Percentiles rank a stretch among this genome's conserved stretches.
Evolutionary conservation across 768 basidiomycete genomes (phyloP).

Genomic region (Leucosporidium yakuticum): DNA sequence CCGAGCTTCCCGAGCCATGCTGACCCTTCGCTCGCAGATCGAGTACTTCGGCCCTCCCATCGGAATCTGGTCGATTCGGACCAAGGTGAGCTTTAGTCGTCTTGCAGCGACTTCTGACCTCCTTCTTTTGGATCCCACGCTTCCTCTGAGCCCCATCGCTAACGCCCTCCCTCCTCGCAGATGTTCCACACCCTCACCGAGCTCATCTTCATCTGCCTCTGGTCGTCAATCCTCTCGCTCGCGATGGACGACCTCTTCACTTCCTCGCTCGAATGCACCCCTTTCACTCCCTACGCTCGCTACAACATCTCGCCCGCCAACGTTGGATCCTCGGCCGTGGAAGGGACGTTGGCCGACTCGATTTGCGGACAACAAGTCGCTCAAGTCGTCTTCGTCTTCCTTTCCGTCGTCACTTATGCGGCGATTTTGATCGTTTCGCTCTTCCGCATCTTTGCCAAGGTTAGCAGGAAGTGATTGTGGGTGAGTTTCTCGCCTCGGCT

Average conservation of each 20-base stretch:
- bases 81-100: slow-evolving; percentile 51
- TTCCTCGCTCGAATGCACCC: slow-evolving; percentile 69
- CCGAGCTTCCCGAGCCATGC: slow-evolving; percentile 31
- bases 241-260: slow-evolving; percentile 90
- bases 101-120: background rate
- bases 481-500: too few relatives aligned
- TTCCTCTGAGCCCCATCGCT: background rate
- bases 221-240: slow-evolving; percentile 82
- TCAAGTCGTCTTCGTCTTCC: slow-evolving; percentile 68
- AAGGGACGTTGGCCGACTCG: slow-evolving; percentile 44
- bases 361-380: slow-evolving; percentile 72
- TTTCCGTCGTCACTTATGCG: slow-evolving; percentile 53
- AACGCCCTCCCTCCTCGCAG: background rate
- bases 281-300: slow-evolving; percentile 43
- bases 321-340: slow-evolving; percentile 25
- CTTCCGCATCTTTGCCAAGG: too few relatives aligned
- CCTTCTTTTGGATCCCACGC: background rate
- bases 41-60: slow-evolving; percentile 89
- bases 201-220: slow-evolving; percentile 81
- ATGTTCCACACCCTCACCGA: slow-evolving; percentile 65
- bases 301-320: slow-evolving; percentile 16
- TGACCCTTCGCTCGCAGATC: slow-evolving; percentile 50
- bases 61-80: slow-evolving; percentile 85
- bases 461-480: too few relatives aligned
- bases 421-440: too few relatives aligned